Evolutionary conservation across 2,329 filamentous ascomycete species (phyloP).

Genomic region (Aphanocladium album): DNA sequence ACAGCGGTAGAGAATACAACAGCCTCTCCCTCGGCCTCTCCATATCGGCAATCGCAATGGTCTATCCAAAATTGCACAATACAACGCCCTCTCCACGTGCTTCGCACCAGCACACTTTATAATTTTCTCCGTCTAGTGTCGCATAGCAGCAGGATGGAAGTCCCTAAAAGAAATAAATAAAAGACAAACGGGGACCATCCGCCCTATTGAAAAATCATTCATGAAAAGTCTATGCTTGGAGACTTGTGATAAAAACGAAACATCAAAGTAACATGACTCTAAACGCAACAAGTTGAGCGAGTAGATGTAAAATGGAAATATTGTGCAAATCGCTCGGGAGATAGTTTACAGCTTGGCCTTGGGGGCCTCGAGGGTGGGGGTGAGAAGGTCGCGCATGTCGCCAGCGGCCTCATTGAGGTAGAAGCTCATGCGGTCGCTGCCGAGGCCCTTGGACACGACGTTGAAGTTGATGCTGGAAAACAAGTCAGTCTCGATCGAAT

Average conservation of each 20-base stretch:
- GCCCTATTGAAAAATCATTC: not conserved
- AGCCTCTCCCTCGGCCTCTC: not conserved
- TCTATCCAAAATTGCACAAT: not conserved
- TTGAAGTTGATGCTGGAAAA: conserved; percentile 84
- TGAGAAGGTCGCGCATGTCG: conserved; percentile 81
- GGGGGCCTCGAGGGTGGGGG: conserved; percentile 69
- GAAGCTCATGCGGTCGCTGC: conserved; percentile 89
- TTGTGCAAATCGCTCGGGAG: too few species aligned
- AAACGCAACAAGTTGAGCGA: not conserved
- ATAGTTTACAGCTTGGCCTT: conserved; percentile 77
- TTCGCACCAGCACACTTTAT: not conserved
- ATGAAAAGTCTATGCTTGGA: conserved; percentile 8
- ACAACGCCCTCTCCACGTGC: not conserved
- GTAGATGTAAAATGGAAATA: not conserved
- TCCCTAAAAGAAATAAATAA: not conserved
- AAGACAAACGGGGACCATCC: not conserved
- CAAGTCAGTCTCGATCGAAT: not conserved
- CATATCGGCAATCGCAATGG: not conserved
- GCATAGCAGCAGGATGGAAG: not conserved
- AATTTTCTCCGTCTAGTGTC: conserved; percentile 6
- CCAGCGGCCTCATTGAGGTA: conserved; percentile 90
- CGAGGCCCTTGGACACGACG: conserved; percentile 88
- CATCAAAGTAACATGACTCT: not conserved
- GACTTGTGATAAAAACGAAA: not conserved
- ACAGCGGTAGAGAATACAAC: not conserved